A percentile compares a stretch with the other conserved stretches of the same genome.
Conservation (phyloP, 495 filamentous ascomycete species). For the Bacidia gigantensis region DNA sequence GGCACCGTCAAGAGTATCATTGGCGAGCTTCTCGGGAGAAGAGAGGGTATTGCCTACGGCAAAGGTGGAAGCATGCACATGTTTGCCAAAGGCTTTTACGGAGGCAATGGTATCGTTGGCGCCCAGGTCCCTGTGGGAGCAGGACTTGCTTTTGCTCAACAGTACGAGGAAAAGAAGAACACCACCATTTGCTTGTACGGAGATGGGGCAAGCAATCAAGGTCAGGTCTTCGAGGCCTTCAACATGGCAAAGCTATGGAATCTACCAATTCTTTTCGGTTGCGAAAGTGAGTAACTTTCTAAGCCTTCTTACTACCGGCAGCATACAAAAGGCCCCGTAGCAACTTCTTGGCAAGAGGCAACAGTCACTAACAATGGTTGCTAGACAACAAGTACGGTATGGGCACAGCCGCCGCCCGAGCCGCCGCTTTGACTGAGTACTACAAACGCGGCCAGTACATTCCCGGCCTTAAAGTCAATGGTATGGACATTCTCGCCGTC, state of each 20-base stretch:
- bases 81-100: slow-evolving; percentile 96
- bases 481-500: slow-evolving; percentile 97
- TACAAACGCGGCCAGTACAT: slow-evolving; percentile 99
- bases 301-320: not conserved
- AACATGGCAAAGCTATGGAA: slow-evolving; percentile 99
- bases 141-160: slow-evolving; percentile 90
- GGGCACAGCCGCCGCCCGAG: slow-evolving; percentile 91
- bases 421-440: slow-evolving; percentile 94
- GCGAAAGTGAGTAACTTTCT: slow-evolving; percentile 61
- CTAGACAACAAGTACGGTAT: slow-evolving; percentile 99
- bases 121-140: slow-evolving; percentile 97
- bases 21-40: slow-evolving; percentile 85
- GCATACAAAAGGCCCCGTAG: not conserved
- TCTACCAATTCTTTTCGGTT: slow-evolving; percentile 85
- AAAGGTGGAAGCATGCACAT: slow-evolving; percentile 99
- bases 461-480: slow-evolving; percentile 97
- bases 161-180: slow-evolving; percentile 75
- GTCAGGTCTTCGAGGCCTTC: slow-evolving; percentile 98
- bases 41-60: slow-evolving; percentile 93
- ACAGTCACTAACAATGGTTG: not conserved
- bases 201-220: slow-evolving; percentile 96
- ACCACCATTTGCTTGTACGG: slow-evolving; percentile 85
- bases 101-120: slow-evolving; percentile 97
- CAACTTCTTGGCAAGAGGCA: no score
- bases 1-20: slow-evolving; percentile 86